These are phyloP conservation scores for Saraca asoca DNA, from an alignment of 331 rosid genomes.

Conservation along the genomic window DNA sequence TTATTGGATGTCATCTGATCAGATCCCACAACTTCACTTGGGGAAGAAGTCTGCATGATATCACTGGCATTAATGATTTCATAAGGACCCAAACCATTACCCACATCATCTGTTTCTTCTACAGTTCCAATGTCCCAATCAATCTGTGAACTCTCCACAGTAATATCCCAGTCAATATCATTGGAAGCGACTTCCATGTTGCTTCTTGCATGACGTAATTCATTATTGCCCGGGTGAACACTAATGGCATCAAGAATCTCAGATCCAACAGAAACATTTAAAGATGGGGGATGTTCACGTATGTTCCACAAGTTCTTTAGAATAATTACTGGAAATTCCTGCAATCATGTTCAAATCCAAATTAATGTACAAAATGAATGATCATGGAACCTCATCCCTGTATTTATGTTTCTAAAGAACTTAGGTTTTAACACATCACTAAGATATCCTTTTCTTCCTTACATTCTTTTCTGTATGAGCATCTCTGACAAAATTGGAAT, in stretches of 20 bases:
- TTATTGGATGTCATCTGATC: constrained; percentile 47
- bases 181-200: constrained; percentile 44
- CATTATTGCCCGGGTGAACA: constrained; percentile 49
- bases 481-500: constrained; percentile 78
- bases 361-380: constrained; percentile 32
- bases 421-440: constrained; percentile 7
- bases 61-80: constrained; percentile 86
- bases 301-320: constrained; percentile 60
- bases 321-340: constrained; percentile 51
- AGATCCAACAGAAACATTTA: constrained; percentile 68
- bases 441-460: constrained; percentile 41
- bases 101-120: constrained; percentile 76
- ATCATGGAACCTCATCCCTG: constrained; percentile 26
- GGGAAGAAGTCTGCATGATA: constrained; percentile 46
- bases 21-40: constrained; percentile 51
- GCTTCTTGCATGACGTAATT: constrained; percentile 38
- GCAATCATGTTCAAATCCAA: constrained; percentile 42
- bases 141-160: constrained; percentile 77
- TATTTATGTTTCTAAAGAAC: constrained; percentile 2
- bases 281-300: constrained; percentile 67
- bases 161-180: constrained; percentile 91
- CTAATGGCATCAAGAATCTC: constrained; percentile 52
- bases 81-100: constrained; percentile 88
- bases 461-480: constrained; percentile 84
- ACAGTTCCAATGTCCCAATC: constrained; percentile 85